Conservation (phyloP, 2,329 filamentous ascomycete genomes). For the Fusarium equiseti region DNA sequence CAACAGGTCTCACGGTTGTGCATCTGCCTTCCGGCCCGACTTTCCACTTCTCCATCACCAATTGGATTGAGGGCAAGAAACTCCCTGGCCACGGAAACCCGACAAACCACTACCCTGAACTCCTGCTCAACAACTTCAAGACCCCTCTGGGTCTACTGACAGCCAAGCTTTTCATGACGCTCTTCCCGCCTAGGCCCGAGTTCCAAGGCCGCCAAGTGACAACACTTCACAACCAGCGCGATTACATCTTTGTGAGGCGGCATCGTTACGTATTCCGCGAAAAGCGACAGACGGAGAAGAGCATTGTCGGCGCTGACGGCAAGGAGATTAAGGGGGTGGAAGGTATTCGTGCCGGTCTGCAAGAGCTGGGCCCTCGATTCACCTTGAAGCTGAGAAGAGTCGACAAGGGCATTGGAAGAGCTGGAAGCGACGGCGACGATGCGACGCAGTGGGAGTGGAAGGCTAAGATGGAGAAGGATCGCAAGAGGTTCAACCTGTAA, state of each 20-base stretch:
- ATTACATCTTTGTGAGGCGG: slow-evolving; percentile 92
- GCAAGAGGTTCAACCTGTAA: slow-evolving; percentile 93
- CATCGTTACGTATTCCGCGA: slow-evolving; percentile 95
- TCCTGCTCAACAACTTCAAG: slow-evolving; percentile 93
- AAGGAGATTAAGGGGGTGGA: slow-evolving; percentile 87
- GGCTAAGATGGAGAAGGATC: slow-evolving; percentile 90
- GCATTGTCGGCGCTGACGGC: slow-evolving; percentile 83
- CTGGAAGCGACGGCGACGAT: slow-evolving; percentile 75
- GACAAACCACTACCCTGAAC: slow-evolving; percentile 89
- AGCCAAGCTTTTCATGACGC: slow-evolving; percentile 78
- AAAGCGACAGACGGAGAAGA: slow-evolving; percentile 87
- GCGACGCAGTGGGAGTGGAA: slow-evolving; percentile 98
- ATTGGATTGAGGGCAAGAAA: slow-evolving; percentile 89
- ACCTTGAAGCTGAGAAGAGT: slow-evolving; percentile 87
- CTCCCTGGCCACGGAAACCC: slow-evolving; percentile 90
- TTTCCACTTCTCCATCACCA: slow-evolving; percentile 91
- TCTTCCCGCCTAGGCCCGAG: slow-evolving; percentile 80
- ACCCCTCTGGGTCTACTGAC: slow-evolving; percentile 91
- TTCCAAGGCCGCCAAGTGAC: slow-evolving; percentile 89
- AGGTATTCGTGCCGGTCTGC: slow-evolving; percentile 85
- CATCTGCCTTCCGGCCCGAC: slow-evolving; percentile 88
- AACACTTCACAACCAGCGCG: slow-evolving; percentile 93
- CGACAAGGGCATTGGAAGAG: slow-evolving; percentile 84
- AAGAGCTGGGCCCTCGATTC: slow-evolving; percentile 85
- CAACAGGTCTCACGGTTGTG: slow-evolving; percentile 84